Base-by-base conservation (phyloP, 352 stramenopile species). In the Pythium aquatile region DNA sequence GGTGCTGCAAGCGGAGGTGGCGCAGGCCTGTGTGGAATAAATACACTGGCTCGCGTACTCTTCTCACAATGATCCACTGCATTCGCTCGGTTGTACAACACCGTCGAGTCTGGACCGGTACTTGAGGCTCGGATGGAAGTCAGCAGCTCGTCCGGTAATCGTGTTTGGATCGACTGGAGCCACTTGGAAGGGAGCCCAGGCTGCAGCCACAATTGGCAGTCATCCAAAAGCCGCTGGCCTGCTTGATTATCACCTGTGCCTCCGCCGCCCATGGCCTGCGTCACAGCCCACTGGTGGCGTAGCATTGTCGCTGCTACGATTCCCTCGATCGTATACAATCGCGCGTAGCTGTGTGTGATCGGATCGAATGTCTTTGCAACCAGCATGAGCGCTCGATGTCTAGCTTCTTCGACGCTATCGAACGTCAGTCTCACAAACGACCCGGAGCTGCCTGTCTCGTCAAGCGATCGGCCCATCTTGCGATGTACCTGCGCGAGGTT, bases 331-430 rank as follows among this genome's bases (percentile, higher is more conserved):
- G 81, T 79, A 28, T 81, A 91, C 52, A 94, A 56, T 7, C 74
- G 73, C 11, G 79, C 86, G 60, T 82, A 91, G 32, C 69, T 86
- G 39, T 68, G 63, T 0, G 73, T 78, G 28, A 85, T 60, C 2
- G 81, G 81, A 20, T 94, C 80, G 61, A 88, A 94, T 4, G 86
- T 94, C 65, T 91, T 91, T 47, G 77, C 78, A 11, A 93, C 48
- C 24, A 94, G 66, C 59, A 93, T 56, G 24, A 93, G 55, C 11
- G 82, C 82, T 20, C 86, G 81, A 20, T 83, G 79, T 7, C 83
- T 70, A 0, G 86, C 86, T 53, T 94, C 83, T 8, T 87, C 71
- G 8, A 87, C 70, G n/a, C 81, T 89, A 30, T 79, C 72, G 61
- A 92, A 94, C 3, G 78, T 88, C 14, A 94, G 58, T 6, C 81